Conservation (phyloP, 192 early-diverging fungal species). For the Radiomyces spectabilis region DNA sequence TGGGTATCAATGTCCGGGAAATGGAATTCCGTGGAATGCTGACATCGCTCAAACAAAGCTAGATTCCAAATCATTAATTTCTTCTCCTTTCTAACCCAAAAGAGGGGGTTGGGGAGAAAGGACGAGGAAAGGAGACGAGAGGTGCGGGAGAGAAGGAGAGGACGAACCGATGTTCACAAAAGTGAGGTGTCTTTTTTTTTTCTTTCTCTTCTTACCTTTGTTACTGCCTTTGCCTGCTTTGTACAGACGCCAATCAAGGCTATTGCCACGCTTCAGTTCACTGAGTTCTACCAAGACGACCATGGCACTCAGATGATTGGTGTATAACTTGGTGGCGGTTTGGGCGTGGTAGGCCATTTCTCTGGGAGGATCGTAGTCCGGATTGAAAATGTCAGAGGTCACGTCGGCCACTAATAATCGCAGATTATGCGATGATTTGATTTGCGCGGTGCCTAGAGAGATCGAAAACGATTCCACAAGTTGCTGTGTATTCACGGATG, state of each 20-base stretch:
- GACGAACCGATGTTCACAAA: not conserved
- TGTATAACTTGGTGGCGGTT: conserved; percentile 57
- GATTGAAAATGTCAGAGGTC: conserved; percentile 34
- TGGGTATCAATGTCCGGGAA: conserved; percentile 63
- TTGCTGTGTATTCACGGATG: conserved; percentile 16
- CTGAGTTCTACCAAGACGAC: conserved; percentile 35
- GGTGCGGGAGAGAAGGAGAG: not conserved
- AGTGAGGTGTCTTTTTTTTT: too few species aligned
- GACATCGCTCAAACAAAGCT: conserved; percentile 57
- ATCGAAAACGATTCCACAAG: conserved; percentile 70
- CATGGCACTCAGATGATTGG: conserved; percentile 48
- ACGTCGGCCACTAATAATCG: conserved; percentile 45
- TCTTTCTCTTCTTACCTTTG: conserved; percentile 23
- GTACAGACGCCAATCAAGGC: conserved; percentile 18
- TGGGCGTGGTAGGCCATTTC: conserved; percentile 62
- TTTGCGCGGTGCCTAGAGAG: conserved; percentile 61
- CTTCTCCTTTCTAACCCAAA: too few species aligned
- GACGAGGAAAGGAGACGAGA: too few species aligned
- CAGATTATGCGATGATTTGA: conserved; percentile 67
- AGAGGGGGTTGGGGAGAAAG: not conserved
- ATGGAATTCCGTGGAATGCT: conserved; percentile 68
- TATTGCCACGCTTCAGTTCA: conserved; percentile 6
- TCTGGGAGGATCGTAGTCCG: conserved; percentile 27
- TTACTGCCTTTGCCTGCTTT: conserved; percentile 26
- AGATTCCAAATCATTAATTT: too few species aligned